Evolutionary conservation across 768 basidiomycete species (phyloP), one percentile per base, ranked within the genome.

Genomic region (Agaricus bisporus): DNA sequence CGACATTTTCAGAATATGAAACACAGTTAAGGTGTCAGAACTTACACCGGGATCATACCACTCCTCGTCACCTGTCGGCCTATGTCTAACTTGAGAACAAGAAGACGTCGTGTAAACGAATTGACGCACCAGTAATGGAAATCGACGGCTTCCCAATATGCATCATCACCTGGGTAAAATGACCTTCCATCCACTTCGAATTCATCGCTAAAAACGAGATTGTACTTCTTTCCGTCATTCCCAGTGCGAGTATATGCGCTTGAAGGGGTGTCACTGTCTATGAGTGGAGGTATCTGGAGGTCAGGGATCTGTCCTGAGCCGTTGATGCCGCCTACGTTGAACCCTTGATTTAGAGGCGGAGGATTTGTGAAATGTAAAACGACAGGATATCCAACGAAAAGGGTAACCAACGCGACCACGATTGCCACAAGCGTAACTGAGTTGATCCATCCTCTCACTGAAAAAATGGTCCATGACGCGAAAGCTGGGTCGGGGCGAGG

Each of bases 331-430:
- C 92, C 93, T 20, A 94, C 71, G 64, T 93, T 93, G 69, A 82
- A 92, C 5, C 86, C 86, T 29, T 68, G 48, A 11, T 67, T 61
- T 52, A 54, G 26, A 8, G 62, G 49, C 15, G 58, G 42, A 3
- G 60, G 61, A 48, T 67, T 66, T 32, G 66, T 66, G 55, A 65
- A 81, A 58, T 77, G 81, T 46, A 76, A 70, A 54, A 91, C 81
- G 64, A 95, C 83, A 8, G 94, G 94, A 61, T 88, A 95, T 14
- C 87, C 91, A n/a, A 84, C 86, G 60, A 95, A 97, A 15, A 97
- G 77, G 10, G 77, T 79, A 57, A 95, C 68, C 49, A 95, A 71
- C 20, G 80, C 85, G 10, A 73, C 59, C 26, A 85, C 69, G 54
- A 97, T 76, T 54, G 90, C 51, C 59, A 91, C 53, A 20, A 97